Percentiles rank a stretch among this genome's conserved stretches.
Evolutionary conservation across 768 basidiomycete genomes (phyloP).

Genomic region (Calvatia gigantea): DNA sequence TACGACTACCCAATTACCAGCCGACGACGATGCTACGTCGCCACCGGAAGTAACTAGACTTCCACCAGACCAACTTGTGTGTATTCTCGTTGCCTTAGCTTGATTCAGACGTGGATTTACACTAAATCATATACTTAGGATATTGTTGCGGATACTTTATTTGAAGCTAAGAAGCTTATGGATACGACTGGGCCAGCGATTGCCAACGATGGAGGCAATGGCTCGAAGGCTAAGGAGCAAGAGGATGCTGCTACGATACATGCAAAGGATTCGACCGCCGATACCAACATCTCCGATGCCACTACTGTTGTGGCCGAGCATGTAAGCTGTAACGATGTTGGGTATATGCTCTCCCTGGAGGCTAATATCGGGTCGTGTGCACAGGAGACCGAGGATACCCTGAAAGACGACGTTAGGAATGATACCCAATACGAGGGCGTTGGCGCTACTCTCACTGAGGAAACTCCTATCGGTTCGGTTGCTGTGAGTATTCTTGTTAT

Average conservation of each 20-base stretch:
- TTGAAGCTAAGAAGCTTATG: background rate
- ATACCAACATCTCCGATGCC: background rate
- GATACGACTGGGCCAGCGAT: background rate
- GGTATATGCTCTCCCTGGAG: background rate
- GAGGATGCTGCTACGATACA: background rate
- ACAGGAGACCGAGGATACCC: constrained; percentile 1
- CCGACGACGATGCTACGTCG: background rate
- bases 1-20: background rate
- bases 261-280: constrained; percentile 4
- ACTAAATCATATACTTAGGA: background rate
- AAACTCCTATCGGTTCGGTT: background rate
- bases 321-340: background rate
- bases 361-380: background rate
- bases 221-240: background rate
- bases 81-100: background rate
- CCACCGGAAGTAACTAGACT: background rate
- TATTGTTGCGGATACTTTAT: background rate
- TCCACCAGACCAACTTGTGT: background rate
- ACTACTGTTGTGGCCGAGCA: background rate
- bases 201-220: background rate
- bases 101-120: background rate
- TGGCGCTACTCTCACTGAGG: background rate
- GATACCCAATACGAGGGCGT: background rate
- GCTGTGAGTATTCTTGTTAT: background rate
- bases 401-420: constrained; percentile 1